Evolutionary conservation across 805 yeast species (phyloP).

Genomic region (Wickerhamiella nectarea): DNA sequence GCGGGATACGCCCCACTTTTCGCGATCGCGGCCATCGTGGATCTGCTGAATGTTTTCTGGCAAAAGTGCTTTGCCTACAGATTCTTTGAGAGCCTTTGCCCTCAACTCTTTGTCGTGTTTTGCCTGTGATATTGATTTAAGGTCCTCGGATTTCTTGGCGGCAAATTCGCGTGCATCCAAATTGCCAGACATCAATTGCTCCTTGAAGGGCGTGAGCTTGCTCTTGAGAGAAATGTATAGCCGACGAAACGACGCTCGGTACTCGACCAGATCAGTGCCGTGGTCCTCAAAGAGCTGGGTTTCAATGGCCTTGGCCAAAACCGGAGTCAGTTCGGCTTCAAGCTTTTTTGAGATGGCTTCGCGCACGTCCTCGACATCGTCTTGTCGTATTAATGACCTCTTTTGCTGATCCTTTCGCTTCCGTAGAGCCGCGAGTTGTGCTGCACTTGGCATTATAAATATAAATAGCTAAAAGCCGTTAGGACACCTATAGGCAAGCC

Average conservation of each 20-base stretch:
- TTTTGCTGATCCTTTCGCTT: slow-evolving; percentile 1
- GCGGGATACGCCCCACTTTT: slow-evolving; percentile 31
- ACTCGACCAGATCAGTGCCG: slow-evolving; percentile 16
- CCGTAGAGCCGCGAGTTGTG: slow-evolving; percentile 5
- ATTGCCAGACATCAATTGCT: slow-evolving; percentile 11
- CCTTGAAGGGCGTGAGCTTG: slow-evolving; percentile 17
- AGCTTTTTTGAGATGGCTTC: not conserved
- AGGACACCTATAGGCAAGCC: too few species aligned
- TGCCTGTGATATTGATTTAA: slow-evolving; percentile 20
- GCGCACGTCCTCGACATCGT: slow-evolving; percentile 3
- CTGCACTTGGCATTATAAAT: slow-evolving; percentile 1
- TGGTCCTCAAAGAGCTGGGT: slow-evolving; percentile 15
- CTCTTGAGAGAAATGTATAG: slow-evolving; percentile 21
- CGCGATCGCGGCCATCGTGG: slow-evolving; percentile 31
- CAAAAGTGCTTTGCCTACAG: slow-evolving; percentile 21
- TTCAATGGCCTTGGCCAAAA: slow-evolving; percentile 17
- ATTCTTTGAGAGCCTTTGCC: slow-evolving; percentile 20
- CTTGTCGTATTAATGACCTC: not conserved
- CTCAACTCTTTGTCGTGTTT: slow-evolving; percentile 20
- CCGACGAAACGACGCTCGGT: slow-evolving; percentile 23
- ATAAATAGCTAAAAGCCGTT: not conserved
- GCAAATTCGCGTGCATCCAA: slow-evolving; percentile 23
- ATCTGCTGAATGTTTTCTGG: slow-evolving; percentile 25
- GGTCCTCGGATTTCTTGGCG: slow-evolving; percentile 21
- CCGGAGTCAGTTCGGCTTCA: slow-evolving; percentile 4